Conservation (phyloP, 2,329 filamentous ascomycete genomes). For the Xylariales sp. region DNA sequence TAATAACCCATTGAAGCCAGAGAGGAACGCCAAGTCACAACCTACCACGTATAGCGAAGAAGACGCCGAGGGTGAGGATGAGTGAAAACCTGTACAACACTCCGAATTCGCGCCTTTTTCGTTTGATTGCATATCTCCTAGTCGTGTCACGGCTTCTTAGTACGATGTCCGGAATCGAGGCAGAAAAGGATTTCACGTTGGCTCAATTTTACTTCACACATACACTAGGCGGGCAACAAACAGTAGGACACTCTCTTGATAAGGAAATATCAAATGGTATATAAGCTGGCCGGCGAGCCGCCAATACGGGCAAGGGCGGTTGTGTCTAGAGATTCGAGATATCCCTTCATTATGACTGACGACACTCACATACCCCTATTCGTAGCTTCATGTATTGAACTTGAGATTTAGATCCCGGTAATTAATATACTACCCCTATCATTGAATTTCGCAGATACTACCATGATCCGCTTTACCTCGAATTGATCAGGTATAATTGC, state of each 20-base stretch:
- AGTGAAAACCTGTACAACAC: not conserved
- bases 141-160: no score
- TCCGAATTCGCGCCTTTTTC: no score
- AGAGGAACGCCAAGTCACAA: constrained; percentile 11
- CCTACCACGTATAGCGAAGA: constrained; percentile 7
- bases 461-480: no score
- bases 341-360: not conserved
- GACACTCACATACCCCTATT: not conserved
- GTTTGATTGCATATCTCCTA: no score
- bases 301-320: no score
- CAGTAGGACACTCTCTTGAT: no score
- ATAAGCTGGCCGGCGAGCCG: no score
- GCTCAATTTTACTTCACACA: not conserved
- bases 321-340: not conserved
- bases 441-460: no score
- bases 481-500: no score
- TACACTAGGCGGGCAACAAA: not conserved
- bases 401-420: no score
- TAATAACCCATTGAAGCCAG: constrained; percentile 24
- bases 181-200: not conserved
- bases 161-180: no score
- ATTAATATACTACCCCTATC: no score
- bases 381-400: not conserved
- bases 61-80: constrained; percentile 27
- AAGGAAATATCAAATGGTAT: constrained; percentile 1